Conservation (phyloP, 768 basidiomycete species). For the Termitomyces sp. region DNA sequence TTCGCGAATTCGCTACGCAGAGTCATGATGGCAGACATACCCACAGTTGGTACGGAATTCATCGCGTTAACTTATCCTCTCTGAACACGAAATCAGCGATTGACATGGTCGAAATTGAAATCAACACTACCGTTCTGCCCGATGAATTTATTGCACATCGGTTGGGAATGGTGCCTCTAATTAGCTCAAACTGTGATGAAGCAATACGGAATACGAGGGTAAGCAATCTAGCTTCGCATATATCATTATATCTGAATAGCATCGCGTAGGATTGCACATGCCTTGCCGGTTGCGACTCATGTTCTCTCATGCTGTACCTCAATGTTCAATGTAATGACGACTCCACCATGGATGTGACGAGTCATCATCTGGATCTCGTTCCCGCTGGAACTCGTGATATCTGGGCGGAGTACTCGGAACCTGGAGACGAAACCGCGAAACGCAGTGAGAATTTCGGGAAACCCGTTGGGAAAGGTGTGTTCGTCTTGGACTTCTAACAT, state of each 20-base stretch:
- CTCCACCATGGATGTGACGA: conserved; percentile 81
- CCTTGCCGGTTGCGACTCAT: conserved; percentile 74
- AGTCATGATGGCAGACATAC: conserved; percentile 94
- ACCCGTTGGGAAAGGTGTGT: conserved; percentile 76
- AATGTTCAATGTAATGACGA: conserved; percentile 69
- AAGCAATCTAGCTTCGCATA: conserved; percentile 17
- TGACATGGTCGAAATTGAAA: conserved; percentile 90
- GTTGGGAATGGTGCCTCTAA: conserved; percentile 88
- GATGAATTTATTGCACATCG: conserved; percentile 98
- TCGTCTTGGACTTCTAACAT: neutral
- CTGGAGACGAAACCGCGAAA: conserved; percentile 71
- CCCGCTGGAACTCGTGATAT: conserved; percentile 23
- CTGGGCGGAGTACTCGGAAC: conserved; percentile 22
- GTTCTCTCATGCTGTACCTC: conserved; percentile 79
- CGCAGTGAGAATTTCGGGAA: conserved; percentile 70
- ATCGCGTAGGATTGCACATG: conserved; percentile 83
- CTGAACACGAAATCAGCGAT: conserved; percentile 57
- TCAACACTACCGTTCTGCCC: conserved; percentile 88
- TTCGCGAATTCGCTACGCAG: conserved; percentile 93
- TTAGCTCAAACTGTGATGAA: conserved; percentile 84
- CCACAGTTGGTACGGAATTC: conserved; percentile 76
- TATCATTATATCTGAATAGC: neutral
- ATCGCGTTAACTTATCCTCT: neutral
- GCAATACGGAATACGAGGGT: conserved; percentile 78
- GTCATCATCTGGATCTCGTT: conserved; percentile 70